Evolutionary conservation across 768 basidiomycete genomes (phyloP).

Genomic region (Lentinula boryana): DNA sequence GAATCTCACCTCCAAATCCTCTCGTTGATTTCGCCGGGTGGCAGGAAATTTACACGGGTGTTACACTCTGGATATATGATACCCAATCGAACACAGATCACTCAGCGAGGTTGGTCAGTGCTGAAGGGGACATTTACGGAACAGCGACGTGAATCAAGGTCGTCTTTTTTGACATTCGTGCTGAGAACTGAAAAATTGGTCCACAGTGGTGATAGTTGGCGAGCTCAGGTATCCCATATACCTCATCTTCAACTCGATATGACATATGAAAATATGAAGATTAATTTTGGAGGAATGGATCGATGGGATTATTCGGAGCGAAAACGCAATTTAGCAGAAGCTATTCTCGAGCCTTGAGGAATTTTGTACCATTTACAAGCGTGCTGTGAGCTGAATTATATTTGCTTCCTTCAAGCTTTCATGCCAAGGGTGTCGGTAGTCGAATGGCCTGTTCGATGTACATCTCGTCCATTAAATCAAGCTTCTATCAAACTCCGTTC

Average conservation of each 20-base stretch:
- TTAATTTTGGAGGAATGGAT: conserved; percentile 74
- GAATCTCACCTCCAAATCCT: conserved; percentile 44
- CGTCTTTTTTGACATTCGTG: not conserved
- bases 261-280: conserved; percentile 51
- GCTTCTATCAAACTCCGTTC: not conserved
- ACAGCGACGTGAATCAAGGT: conserved; percentile 62
- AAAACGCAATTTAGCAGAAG: conserved; percentile 57
- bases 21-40: conserved; percentile 58
- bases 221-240: conserved; percentile 63
- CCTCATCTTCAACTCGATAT: conserved; percentile 70
- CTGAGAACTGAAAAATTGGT: not conserved
- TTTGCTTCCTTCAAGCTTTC: not conserved
- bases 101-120: conserved; percentile 62
- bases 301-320: conserved; percentile 66
- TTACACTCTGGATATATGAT: conserved; percentile 74
- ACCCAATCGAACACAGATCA: conserved; percentile 56
- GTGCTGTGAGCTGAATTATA: not conserved
- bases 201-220: conserved; percentile 75
- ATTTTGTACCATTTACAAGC: not conserved
- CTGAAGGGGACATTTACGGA: conserved; percentile 59
- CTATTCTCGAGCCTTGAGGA: conserved; percentile 12
- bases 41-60: conserved; percentile 71
- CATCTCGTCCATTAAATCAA: not conserved
- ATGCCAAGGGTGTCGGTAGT: not conserved
- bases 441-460: not conserved